Evolutionary conservation across 2,329 filamentous ascomycete genomes (phyloP).

Genomic region (Neofusicoccum laricinum): DNA sequence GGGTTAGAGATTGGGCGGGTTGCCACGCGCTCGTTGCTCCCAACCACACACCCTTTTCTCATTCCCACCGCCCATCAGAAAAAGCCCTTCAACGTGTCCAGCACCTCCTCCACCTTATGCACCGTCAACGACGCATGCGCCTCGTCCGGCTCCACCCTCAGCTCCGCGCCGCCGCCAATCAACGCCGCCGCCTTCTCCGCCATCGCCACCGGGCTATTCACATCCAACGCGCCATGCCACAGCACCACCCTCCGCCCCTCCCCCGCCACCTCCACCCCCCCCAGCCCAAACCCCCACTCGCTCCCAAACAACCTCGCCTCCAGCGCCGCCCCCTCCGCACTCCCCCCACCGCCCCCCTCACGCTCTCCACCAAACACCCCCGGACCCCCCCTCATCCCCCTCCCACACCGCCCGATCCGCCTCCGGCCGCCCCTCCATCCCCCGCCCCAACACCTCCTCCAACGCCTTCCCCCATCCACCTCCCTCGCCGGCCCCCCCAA

Average conservation of each 20-base stretch:
- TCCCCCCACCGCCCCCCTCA: conserved; percentile 27
- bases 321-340: conserved; percentile 28
- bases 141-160: conserved; percentile 26
- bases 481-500: conserved; percentile 21
- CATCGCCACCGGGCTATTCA: conserved; percentile 26
- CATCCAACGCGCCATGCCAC: conserved; percentile 35
- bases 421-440: conserved; percentile 22
- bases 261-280: conserved; percentile 23
- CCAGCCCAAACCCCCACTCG: conserved; percentile 33
- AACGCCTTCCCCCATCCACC: conserved; percentile 15
- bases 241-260: conserved; percentile 26
- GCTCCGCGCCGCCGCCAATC: conserved; percentile 23
- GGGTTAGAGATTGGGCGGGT: too few species aligned
- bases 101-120: background rate
- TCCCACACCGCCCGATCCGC: conserved; percentile 25
- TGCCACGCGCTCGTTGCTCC: too few species aligned
- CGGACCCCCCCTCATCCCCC: conserved; percentile 21
- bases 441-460: conserved; percentile 26
- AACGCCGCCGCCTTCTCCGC: conserved; percentile 24
- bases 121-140: conserved; percentile 21
- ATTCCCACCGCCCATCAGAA: too few species aligned
- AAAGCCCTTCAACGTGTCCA: background rate
- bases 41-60: too few species aligned
- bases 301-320: conserved; percentile 28
- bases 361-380: conserved; percentile 26